Evolutionary conservation across 2,329 filamentous ascomycete species (phyloP), one percentile per base, ranked within the genome.

Genomic region (Orbilia blumenaviensis): DNA sequence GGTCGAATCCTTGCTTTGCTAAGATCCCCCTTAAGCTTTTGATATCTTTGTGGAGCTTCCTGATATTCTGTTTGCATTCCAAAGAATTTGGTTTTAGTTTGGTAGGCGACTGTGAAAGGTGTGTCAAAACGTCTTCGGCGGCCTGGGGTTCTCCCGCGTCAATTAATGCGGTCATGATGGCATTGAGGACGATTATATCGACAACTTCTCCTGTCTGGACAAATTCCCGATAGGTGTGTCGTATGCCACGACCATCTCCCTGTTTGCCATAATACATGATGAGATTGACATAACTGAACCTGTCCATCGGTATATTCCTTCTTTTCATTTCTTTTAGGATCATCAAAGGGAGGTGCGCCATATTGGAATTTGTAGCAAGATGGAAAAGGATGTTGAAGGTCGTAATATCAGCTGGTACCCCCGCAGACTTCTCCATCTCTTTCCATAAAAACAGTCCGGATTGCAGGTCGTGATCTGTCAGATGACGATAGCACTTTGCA

Each of bases 341-440:
- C 84, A 92, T 92, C 80, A 97, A 92, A 2, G 93, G 94, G 21
- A 98, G 87, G 0, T 86, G 85, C 78, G 91, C 96, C 81, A 96
- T 95, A 41, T 92, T 91, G 0, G 92, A 89, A 82, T 95, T 96
- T 79, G 92, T 88, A 0, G 95, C 93, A 9, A 93, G 88, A 81
- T 97, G 92, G 80, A 97, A 97, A 10, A 99, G 86, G 52, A 97
- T 91, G 81, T 95, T 97, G 83, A 99, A 96, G 0, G 94, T 96
- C n/a, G 93, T 90, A 56, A 89, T 86, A 79, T 91, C 91, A 36
- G 88, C 90, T 78, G 84, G 84, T 12, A 93, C 82, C 0, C 88
- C 87, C 1, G 89, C 89, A 3, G 88, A 84, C 52, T 88, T 86
- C 82, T 99, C 95, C 93, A 98, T 98, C 80, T 95, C 89, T 78